A percentile compares a stretch with the other conserved stretches of the same genome.
Conservation (phyloP, 805 yeast genomes). For the Monosporozyma yasuniensis region DNA sequence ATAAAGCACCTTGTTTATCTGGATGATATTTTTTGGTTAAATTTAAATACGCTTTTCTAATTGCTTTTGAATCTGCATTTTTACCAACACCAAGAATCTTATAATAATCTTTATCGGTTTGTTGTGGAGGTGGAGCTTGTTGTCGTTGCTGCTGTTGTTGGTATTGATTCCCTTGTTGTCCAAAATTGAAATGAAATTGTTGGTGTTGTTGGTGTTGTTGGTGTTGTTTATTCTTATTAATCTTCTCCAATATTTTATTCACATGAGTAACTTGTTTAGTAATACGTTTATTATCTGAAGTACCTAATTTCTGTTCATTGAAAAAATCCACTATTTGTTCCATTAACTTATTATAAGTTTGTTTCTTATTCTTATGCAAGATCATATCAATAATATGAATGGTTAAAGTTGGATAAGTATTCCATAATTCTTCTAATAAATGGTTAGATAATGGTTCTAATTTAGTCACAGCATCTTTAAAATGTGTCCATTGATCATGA, state of each 20-base stretch:
- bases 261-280: constrained; percentile 30
- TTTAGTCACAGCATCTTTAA: constrained; percentile 7
- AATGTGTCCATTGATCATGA: constrained; percentile 9
- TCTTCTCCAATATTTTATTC: constrained; percentile 16
- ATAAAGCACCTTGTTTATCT: constrained; percentile 66
- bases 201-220: constrained; percentile 42
- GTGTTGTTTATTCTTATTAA: constrained; percentile 24
- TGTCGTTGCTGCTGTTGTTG: constrained; percentile 34
- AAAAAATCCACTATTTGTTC: constrained; percentile 19
- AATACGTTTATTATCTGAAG: constrained; percentile 13
- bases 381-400: constrained; percentile 16
- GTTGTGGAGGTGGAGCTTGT: constrained; percentile 24
- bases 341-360: constrained; percentile 5
- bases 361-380: constrained; percentile 7
- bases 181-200: constrained; percentile 29
- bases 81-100: constrained; percentile 60
- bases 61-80: constrained; percentile 60
- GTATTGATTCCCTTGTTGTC: constrained; percentile 26
- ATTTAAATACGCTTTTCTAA: constrained; percentile 72
- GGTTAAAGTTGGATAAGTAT: constrained; percentile 23
- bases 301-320: constrained; percentile 13
- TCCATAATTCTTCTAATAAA: constrained; percentile 20
- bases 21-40: constrained; percentile 82
- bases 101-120: constrained; percentile 60
- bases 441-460: constrained; percentile 14